These are phyloP conservation scores for Yarrowia sp. DNA, from an alignment of 805 yeast genomes.

Conservation along the genomic window DNA sequence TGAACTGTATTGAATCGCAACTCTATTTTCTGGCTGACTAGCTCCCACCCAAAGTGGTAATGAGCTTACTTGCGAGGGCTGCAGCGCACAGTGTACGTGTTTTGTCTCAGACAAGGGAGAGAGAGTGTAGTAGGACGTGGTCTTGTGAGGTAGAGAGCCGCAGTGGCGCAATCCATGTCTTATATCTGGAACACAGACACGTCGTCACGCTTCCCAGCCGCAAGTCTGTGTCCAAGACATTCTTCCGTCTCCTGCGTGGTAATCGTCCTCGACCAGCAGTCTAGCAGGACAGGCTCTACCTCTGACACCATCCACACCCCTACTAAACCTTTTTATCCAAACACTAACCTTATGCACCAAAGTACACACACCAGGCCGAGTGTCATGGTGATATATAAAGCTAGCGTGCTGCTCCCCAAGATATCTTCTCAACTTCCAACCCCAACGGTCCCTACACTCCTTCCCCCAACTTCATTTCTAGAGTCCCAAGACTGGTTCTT, in stretches of 20 bases:
- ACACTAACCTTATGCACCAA: neutral
- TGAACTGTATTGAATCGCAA: neutral
- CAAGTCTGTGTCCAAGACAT: too few relatives aligned
- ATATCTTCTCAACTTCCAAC: neutral
- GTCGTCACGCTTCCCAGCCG: too few relatives aligned
- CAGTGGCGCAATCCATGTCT: neutral
- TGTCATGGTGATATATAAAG: slow-evolving; percentile 12
- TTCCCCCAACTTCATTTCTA: neutral
- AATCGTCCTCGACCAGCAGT: too few relatives aligned
- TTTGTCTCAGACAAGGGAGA: slow-evolving; percentile 3
- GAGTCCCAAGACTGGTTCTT: slow-evolving; percentile 23
- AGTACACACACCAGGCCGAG: neutral
- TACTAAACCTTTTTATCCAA: neutral
- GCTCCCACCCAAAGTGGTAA: slow-evolving; percentile 17
- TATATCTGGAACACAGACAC: too few relatives aligned
- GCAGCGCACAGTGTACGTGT: neutral
- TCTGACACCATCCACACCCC: too few relatives aligned
- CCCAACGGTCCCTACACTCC: slow-evolving; percentile 20
- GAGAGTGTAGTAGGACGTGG: neutral
- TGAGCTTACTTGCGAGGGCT: neutral
- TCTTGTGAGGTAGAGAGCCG: neutral
- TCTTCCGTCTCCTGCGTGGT: slow-evolving; percentile 1
- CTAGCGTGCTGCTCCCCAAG: neutral
- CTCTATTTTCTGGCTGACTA: slow-evolving; percentile 4
- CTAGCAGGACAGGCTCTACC: too few relatives aligned